Base-by-base conservation (phyloP, 208 protist genomes). In the Giardia duodenalis region DNA sequence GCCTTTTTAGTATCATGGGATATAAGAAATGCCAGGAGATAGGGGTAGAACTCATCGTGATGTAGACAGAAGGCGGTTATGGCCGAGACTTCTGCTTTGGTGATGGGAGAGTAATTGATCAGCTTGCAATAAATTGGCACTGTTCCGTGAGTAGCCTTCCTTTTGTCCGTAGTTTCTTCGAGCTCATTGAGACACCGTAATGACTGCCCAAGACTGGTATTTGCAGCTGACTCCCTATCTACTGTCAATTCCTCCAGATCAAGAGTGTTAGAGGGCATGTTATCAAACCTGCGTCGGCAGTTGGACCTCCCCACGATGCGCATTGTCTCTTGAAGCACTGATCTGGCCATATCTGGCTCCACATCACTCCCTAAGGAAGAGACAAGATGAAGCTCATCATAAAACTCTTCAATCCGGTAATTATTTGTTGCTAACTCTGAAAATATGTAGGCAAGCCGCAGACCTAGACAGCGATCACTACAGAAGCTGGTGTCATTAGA, bases 51-150 rank as follows among this genome's bases (percentile, higher is more conserved):
- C 30, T 10, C 30, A 10, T 10, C 19, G 57, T 76, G 57, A 76
- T 76, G 30, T 10, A 76, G 57, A 30, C 57, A 76, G 57, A 76
- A 76, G 57, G 57, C 30, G 10, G 57, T 76, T 10, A 76, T 30
- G 57, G 57, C 57, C 57, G 57, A 76, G 30, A 76, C 30, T 30
- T 76, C 57, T 30, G 30, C 57, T 10, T 30, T 10, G 30, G 57
- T 76, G 57, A 76, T 76, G 30, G 57, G 57, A 76, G 57, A 76
- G 30, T 76, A 76, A 76, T 76, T 76, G 57, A 76, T 76, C 57
- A 76, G 30, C 57, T 76, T 76, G 30, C 57, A 76, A 76, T 76
- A 76, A 76, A 76, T 76, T 39, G 57, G 57, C 19, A 76, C 57
- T 39, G 57, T 10, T 39, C 30, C 19, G 19, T 76, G 10, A 39